These are phyloP conservation scores for Asclepias syriaca DNA, from an alignment of 257 asterid genomes.

Conservation along the genomic window DNA sequence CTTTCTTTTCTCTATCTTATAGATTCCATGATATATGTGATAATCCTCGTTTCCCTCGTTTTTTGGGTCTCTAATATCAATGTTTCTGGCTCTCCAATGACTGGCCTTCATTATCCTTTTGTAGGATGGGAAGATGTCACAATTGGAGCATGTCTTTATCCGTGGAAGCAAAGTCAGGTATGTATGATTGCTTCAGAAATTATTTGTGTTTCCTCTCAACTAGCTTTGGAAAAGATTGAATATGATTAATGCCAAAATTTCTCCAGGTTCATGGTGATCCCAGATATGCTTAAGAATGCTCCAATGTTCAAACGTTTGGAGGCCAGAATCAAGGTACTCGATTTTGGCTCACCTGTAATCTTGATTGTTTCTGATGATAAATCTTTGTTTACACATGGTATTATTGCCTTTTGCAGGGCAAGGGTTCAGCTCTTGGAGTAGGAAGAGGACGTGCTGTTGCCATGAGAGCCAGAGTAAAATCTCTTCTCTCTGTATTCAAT, in stretches of 20 bases:
- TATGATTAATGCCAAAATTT: not conserved
- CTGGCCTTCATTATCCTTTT: conserved; percentile 11
- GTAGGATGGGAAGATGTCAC: conserved; percentile 93
- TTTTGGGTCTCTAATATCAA: too few species aligned
- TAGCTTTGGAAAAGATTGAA: not conserved
- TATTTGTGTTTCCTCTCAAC: not conserved
- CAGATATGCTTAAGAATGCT: conserved; percentile 98
- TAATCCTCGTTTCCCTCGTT: not conserved
- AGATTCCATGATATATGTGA: not conserved
- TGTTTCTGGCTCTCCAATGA: not conserved
- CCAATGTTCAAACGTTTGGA: conserved; percentile 97
- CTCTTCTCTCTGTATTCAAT: not conserved
- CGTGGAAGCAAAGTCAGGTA: conserved; percentile 99
- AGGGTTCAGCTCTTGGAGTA: conserved; percentile 87
- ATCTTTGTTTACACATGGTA: conserved; percentile 21
- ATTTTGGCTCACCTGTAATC: conserved; percentile 7
- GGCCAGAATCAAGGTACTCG: conserved; percentile 82
- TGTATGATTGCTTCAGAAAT: not conserved
- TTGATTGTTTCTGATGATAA: not conserved
- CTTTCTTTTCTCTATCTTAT: not conserved
- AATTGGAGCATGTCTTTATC: conserved; percentile 92
- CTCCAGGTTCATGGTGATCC: conserved; percentile 93
- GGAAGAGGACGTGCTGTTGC: conserved; percentile 99
- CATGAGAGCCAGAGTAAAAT: conserved; percentile 88
- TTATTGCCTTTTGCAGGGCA: conserved; percentile 58